phyloP scores from a whole-genome alignment of 2,329 filamentous ascomycete species.

The Albifimbria verrucaria region DNA sequence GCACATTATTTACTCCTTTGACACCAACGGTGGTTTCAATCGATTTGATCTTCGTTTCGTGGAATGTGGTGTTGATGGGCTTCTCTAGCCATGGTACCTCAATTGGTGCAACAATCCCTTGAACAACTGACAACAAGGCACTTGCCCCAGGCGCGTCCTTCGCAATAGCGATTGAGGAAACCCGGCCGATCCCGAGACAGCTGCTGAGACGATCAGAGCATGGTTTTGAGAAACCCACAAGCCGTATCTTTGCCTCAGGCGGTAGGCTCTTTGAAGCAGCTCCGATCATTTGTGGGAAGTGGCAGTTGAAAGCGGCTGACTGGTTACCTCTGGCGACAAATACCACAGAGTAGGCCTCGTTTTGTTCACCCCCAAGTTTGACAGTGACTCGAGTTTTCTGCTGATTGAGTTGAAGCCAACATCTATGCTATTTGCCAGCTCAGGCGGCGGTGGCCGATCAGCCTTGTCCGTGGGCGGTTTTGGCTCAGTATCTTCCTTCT shows the following conservation, averaged over 20 bases:
- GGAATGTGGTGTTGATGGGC: conserved; percentile 19
- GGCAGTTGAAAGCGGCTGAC: conserved; percentile 54
- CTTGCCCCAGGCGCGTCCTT: conserved; percentile 54
- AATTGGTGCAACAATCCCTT: conserved; percentile 48
- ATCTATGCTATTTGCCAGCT: conserved; percentile 55
- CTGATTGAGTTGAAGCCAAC: conserved; percentile 64
- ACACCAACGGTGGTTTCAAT: conserved; percentile 31
- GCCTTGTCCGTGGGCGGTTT: conserved; percentile 11
- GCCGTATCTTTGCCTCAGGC: conserved; percentile 40
- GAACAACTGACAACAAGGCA: conserved; percentile 54
- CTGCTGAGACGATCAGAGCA: conserved; percentile 55
- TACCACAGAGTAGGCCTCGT: conserved; percentile 44
- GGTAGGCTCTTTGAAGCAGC: conserved; percentile 43
- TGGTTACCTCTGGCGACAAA: conserved; percentile 58
- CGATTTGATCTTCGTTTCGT: conserved; percentile 29
- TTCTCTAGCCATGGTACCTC: conserved; percentile 50
- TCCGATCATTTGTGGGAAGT: conserved; percentile 54
- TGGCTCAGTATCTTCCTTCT: conserved; percentile 33
- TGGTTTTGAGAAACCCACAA: conserved; percentile 61
- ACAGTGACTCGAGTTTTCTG: conserved; percentile 49
- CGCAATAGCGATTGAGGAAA: conserved; percentile 60
- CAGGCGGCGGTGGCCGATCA: conserved; percentile 40
- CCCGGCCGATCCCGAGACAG: conserved; percentile 58
- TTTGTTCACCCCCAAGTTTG: conserved; percentile 11
- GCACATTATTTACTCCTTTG: conserved; percentile 21